Percentiles rank a stretch among this genome's conserved stretches.
Conservation (phyloP, 345 rosid genomes). For the Eucalyptus sp. region DNA sequence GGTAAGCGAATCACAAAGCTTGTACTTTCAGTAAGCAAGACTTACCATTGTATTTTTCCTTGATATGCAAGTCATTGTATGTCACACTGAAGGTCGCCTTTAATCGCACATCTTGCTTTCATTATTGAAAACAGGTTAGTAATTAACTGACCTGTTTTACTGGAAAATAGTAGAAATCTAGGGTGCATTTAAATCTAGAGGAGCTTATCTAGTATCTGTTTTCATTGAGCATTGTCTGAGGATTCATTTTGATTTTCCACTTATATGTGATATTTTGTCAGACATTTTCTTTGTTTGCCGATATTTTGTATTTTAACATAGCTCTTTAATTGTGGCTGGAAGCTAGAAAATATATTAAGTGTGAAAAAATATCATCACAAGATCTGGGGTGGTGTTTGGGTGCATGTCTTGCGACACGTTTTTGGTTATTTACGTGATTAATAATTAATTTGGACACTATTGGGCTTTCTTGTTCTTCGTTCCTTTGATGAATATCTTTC, state of each 20-base stretch:
- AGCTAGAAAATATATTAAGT: not conserved
- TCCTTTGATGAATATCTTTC: not conserved
- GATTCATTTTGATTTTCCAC: not conserved
- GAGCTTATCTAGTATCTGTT: not conserved
- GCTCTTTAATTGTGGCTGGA: not conserved
- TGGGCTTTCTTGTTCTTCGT: not conserved
- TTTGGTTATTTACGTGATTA: not conserved
- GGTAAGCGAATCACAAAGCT: constrained; percentile 22
- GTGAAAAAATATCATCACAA: not conserved
- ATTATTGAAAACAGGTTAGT: not conserved
- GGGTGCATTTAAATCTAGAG: not conserved
- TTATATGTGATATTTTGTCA: not conserved
- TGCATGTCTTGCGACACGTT: not conserved
- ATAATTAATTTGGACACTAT: not conserved
- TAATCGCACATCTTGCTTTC: not conserved
- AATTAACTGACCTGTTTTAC: not conserved
- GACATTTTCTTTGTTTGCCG: not conserved
- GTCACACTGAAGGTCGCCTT: not conserved
- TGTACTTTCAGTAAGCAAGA: not conserved
- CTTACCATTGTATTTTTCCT: not conserved
- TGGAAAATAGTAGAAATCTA: not conserved
- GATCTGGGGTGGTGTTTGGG: not conserved
- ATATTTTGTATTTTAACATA: not conserved
- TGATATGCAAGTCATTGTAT: not conserved
- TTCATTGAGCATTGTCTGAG: not conserved